Conservation (phyloP, 257 asterid species). For the Schizonepeta tenuifolia region DNA sequence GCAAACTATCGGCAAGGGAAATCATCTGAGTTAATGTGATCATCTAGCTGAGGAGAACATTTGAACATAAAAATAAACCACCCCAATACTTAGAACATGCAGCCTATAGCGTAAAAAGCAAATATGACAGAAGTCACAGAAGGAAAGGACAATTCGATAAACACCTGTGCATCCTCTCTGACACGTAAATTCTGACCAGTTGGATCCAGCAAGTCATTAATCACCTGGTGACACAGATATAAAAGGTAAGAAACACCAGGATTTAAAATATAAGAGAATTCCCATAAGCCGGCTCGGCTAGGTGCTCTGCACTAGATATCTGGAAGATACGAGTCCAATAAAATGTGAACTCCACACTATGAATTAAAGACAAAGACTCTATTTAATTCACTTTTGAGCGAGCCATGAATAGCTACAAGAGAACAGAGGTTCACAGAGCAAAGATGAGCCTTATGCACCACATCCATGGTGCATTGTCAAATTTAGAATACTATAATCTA, state of each 20-base stretch:
- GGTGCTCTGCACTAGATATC: slow-evolving; percentile 15
- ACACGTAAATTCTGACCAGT: slow-evolving; percentile 97
- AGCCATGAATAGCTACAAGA: slow-evolving; percentile 2
- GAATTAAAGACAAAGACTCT: slow-evolving; percentile 3
- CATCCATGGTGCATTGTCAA: slow-evolving; percentile 17
- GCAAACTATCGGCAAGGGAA: neutral
- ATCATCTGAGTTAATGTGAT: neutral
- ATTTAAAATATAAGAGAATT: slow-evolving; percentile 10
- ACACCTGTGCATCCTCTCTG: slow-evolving; percentile 98
- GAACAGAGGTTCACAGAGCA: neutral
- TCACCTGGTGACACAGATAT: slow-evolving; percentile 61
- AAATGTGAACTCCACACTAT: slow-evolving; percentile 4
- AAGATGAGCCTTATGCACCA: slow-evolving; percentile 1
- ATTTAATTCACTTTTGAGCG: slow-evolving; percentile 8
- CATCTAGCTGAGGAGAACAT: slow-evolving; percentile 15
- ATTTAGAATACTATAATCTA: neutral
- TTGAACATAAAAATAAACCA: slow-evolving; percentile 20
- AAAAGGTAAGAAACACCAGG: slow-evolving; percentile 17
- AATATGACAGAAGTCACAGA: slow-evolving; percentile 10
- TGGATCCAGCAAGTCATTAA: slow-evolving; percentile 97
- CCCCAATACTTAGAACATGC: slow-evolving; percentile 16
- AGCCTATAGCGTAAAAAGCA: slow-evolving; percentile 10
- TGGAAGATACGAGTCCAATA: neutral
- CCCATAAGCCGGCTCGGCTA: neutral
- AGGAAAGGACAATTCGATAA: slow-evolving; percentile 19